Evolutionary conservation across 1,284 basidiomycete genomes (phyloP).

Genomic region (Pseudozyma hubeiensis): DNA sequence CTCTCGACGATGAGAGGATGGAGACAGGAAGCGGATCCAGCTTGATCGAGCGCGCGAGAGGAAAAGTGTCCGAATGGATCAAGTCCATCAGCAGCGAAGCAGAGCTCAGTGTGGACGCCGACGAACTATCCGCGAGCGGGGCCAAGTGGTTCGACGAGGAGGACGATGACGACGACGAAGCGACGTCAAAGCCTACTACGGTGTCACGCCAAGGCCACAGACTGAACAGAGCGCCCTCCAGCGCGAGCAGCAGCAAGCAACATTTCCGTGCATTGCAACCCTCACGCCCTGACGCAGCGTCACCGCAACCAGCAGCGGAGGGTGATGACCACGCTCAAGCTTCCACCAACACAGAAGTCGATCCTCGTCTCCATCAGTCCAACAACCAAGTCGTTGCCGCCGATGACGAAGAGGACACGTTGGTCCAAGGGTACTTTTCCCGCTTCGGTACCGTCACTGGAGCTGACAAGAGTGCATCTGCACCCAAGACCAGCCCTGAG

Average conservation of each 20-base stretch:
- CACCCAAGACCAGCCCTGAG: neutral
- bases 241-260: conserved; percentile 8
- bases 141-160: conserved; percentile 2
- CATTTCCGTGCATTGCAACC: neutral
- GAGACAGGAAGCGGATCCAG: conserved; percentile 19
- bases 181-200: neutral
- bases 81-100: conserved; percentile 33
- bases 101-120: conserved; percentile 1
- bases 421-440: conserved; percentile 20
- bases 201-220: neutral
- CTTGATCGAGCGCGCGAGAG: conserved; percentile 20
- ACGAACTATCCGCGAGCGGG: neutral
- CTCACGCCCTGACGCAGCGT: neutral
- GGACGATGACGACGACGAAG: neutral
- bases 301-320: neutral
- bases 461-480: neutral
- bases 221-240: neutral
- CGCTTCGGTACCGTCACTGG: conserved; percentile 39
- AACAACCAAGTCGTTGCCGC: neutral
- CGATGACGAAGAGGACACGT: neutral
- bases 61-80: conserved; percentile 39
- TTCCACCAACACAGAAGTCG: neutral
- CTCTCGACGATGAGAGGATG: neutral
- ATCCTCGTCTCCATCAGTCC: conserved; percentile 4
- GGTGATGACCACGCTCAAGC: neutral